Evolutionary conservation across 2,329 filamentous ascomycete species (phyloP), one percentile per base, ranked within the genome.

Genomic region (Pyrenochaeta sp.): DNA sequence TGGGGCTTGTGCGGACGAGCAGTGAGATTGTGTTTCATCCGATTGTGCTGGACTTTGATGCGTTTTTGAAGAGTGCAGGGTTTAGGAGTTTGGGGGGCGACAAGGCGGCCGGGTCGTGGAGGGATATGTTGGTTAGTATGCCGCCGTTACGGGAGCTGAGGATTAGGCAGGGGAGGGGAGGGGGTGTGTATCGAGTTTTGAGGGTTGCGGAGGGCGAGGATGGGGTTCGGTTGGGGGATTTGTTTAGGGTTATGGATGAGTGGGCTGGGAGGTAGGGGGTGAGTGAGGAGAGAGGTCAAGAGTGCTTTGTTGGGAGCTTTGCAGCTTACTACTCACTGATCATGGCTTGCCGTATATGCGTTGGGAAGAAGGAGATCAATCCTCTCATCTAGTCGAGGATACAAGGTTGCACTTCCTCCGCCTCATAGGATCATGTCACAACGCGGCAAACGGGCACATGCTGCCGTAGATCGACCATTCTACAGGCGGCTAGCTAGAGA

Each of bases 21-120:
- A 52, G 50, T 22, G 59, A 61, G 50, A 61, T 61, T 42, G 55
- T 61, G 42, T 61, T 61, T 32, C 59, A 61, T 36, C 56, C 59
- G 1, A 39, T 61, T 1, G 36, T 61, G 13, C 46, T 55, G 51
- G 56, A 61, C 13, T 50, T 61, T 4, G 52, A 55, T 32, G 24
- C 36, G 24, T 59, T 49, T 52, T 22, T 61, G 12, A 13, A 45
- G 32, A 36, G 30, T 19, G 40, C 28, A 4, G 24, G 15, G 8
- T 47, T 47, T n/a, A 32, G n/a, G 13, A 34, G 30, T 2, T 7
- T 12, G 9, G 0, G 8, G 40, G 36, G 19, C 15, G 19, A 28
- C n/a, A 2, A 45, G 8, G 45, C 43, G 19, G 27, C 52, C 3
- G 58, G 58, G 6, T 32, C 22, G 0, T 61, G 59, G 59, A 44